phyloP scores from a whole-genome alignment of 805 yeast genomes.

The Kuraishia capsulata region DNA sequence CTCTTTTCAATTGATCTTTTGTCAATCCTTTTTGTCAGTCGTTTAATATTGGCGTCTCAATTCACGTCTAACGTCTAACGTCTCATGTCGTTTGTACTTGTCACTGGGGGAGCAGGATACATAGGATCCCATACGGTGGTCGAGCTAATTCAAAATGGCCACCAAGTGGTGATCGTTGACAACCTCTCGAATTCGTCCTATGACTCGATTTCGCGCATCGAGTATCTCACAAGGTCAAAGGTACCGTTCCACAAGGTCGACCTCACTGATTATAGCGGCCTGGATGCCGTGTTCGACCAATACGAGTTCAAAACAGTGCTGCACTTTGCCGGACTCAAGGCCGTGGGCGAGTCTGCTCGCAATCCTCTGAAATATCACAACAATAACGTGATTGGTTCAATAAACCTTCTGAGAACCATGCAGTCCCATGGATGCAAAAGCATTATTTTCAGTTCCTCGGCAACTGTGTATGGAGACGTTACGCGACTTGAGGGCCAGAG shows the following conservation, averaged over 20 bases:
- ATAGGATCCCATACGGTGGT: constrained; percentile 77
- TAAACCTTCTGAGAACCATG: constrained; percentile 48
- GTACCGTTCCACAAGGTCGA: constrained; percentile 54
- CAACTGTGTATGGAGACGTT: constrained; percentile 80
- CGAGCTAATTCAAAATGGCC: constrained; percentile 50
- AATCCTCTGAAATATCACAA: constrained; percentile 62
- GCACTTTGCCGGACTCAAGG: constrained; percentile 79
- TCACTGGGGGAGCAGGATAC: constrained; percentile 85
- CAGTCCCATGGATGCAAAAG: constrained; percentile 32
- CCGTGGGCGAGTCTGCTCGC: constrained; percentile 69
- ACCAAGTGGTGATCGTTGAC: constrained; percentile 67
- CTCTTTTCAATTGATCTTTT: too few species aligned
- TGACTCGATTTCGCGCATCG: constrained; percentile 57
- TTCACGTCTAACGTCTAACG: too few species aligned
- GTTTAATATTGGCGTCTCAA: too few species aligned
- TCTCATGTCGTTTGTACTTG: constrained; percentile 35
- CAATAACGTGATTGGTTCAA: constrained; percentile 59
- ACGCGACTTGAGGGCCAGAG: constrained; percentile 58
- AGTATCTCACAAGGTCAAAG: constrained; percentile 36
- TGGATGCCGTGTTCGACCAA: constrained; percentile 37
- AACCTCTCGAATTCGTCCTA: constrained; percentile 57
- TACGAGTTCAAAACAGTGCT: constrained; percentile 50
- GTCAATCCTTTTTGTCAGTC: too few species aligned
- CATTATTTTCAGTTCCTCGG: constrained; percentile 69
- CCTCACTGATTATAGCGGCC: constrained; percentile 38